These are phyloP conservation scores for Xylaria hypoxylon DNA, from an alignment of 2,329 filamentous ascomycete genomes.

Conservation along the genomic window DNA sequence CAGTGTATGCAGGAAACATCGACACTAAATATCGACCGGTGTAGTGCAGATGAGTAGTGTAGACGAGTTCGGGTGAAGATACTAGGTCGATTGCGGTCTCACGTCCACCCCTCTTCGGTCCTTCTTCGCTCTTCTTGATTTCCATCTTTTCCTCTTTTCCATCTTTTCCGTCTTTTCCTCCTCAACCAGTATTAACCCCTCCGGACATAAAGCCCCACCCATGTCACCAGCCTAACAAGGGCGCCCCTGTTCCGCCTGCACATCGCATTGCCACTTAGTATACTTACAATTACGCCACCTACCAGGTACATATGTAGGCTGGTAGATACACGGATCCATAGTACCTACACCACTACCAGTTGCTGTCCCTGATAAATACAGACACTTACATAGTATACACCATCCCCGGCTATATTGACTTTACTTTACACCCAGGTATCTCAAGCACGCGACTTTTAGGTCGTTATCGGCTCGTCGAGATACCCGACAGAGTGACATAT, in stretches of 20 bases:
- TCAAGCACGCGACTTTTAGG: slow-evolving; percentile 28
- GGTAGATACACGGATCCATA: not conserved
- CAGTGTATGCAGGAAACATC: too few species aligned
- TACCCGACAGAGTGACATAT: not conserved
- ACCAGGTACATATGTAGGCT: too few species aligned
- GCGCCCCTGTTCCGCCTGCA: slow-evolving; percentile 6
- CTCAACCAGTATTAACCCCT: too few species aligned
- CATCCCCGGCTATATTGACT: not conserved
- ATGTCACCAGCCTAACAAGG: slow-evolving; percentile 1
- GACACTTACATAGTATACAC: not conserved
- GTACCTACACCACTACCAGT: too few species aligned
- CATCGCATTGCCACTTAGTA: slow-evolving; percentile 4
- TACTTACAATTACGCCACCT: not conserved
- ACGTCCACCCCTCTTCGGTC: too few species aligned
- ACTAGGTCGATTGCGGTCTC: too few species aligned
- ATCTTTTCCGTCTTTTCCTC: not conserved
- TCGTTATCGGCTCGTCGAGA: slow-evolving; percentile 23
- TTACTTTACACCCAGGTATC: not conserved
- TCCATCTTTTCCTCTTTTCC: too few species aligned
- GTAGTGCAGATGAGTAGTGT: too few species aligned
- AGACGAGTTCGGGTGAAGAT: too few species aligned
- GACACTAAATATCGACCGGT: too few species aligned
- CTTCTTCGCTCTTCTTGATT: too few species aligned
- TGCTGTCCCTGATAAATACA: not conserved
- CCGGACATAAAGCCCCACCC: not conserved